A percentile compares a stretch with the other conserved stretches of the same genome.
These are phyloP conservation scores for Artemisia annua DNA, from an alignment of 129 eudicot genomes.

Conservation along the genomic window DNA sequence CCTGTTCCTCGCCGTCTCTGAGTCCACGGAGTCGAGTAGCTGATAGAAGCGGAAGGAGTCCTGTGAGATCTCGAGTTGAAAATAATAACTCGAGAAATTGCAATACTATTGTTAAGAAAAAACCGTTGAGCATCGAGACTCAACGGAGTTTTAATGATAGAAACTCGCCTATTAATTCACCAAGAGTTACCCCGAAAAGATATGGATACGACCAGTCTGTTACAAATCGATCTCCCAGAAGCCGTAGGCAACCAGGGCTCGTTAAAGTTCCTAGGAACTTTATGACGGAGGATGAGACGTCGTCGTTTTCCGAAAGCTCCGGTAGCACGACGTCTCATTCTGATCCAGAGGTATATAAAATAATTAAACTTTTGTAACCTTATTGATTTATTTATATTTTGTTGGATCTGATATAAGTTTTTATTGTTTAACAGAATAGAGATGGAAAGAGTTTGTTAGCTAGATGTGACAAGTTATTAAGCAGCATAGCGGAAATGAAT, in stretches of 20 bases:
- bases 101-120: conserved; percentile 51
- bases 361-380: neutral
- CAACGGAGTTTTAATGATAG: conserved; percentile 45
- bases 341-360: conserved; percentile 67
- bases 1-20: conserved; percentile 36
- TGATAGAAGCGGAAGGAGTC: conserved; percentile 55
- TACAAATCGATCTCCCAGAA: conserved; percentile 57
- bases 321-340: conserved; percentile 74
- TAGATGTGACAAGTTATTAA: conserved; percentile 79
- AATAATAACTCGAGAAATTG: conserved; percentile 34
- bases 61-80: conserved; percentile 34
- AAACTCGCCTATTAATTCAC: conserved; percentile 63
- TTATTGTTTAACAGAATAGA: conserved; percentile 42
- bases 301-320: conserved; percentile 74
- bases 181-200: conserved; percentile 51
- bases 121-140: conserved; percentile 56
- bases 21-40: conserved; percentile 49
- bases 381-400: neutral
- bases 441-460: conserved; percentile 78
- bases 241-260: conserved; percentile 33
- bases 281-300: conserved; percentile 67
- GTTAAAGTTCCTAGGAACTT: conserved; percentile 33
- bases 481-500: conserved; percentile 87
- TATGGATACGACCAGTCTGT: conserved; percentile 28
- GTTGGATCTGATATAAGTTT: too few relatives aligned